Percentiles rank a stretch among this genome's conserved stretches.
phyloP scores from a whole-genome alignment of 192 early-diverging fungal species.

The Rhizoclosmatium globosum region DNA sequence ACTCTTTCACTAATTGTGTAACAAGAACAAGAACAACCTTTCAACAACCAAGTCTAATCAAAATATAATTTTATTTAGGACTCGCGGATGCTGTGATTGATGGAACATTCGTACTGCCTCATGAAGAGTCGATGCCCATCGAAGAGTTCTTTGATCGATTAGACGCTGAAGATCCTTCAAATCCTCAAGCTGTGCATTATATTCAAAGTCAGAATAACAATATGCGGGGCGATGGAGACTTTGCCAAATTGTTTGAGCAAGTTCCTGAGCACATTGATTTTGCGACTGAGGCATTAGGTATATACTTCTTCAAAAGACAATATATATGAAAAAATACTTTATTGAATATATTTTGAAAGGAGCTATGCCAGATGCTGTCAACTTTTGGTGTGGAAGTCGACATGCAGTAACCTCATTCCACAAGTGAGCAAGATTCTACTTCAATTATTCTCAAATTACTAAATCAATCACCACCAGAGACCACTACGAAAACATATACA shows the following conservation, averaged over 20 bases:
- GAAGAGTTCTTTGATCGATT: conserved; percentile 41
- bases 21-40: too few relatives aligned
- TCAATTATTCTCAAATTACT: too few relatives aligned
- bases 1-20: too few relatives aligned
- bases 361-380: conserved; percentile 54
- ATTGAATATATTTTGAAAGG: background rate
- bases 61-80: too few relatives aligned
- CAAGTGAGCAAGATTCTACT: too few relatives aligned
- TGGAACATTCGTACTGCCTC: conserved; percentile 54
- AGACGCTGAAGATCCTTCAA: background rate
- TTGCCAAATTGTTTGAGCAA: conserved; percentile 39
- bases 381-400: conserved; percentile 59
- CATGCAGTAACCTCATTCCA: conserved; percentile 53
- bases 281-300: conserved; percentile 49
- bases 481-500: conserved; percentile 64
- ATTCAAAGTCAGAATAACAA: conserved; percentile 59
- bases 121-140: conserved; percentile 45
- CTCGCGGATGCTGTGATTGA: conserved; percentile 55
- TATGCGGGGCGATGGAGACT: conserved; percentile 38
- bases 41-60: too few relatives aligned
- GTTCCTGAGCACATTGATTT: conserved; percentile 47
- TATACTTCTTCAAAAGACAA: background rate
- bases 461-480: too few relatives aligned
- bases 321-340: background rate
- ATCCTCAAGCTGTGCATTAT: conserved; percentile 42